Percentiles rank a stretch among this genome's conserved stretches.
These are phyloP conservation scores for Simplicillium sp. DNA, from an alignment of 2,329 filamentous ascomycete species.

Conservation along the genomic window DNA sequence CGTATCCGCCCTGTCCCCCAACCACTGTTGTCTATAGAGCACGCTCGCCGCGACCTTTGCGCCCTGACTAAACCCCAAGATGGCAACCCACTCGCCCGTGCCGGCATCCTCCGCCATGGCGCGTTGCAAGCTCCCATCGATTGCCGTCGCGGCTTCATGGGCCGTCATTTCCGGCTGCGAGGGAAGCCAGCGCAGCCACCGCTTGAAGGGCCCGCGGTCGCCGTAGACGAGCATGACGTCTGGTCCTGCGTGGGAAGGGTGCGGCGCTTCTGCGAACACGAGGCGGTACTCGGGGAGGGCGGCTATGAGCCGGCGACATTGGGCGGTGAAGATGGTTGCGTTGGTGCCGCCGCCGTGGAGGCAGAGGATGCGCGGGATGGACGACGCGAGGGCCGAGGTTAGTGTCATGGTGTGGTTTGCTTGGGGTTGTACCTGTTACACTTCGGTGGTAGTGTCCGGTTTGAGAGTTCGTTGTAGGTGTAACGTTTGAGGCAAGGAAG, in stretches of 20 bases:
- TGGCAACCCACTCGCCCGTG: conserved; percentile 42
- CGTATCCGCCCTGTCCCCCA: conserved; percentile 17
- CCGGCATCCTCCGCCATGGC: conserved; percentile 38
- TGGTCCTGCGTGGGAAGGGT: conserved; percentile 47
- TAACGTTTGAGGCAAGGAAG: no score
- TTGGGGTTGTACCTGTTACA: no score
- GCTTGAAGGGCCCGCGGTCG: conserved; percentile 50
- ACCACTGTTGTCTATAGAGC: conserved; percentile 47
- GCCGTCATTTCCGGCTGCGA: conserved; percentile 41
- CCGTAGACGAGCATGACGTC: conserved; percentile 54
- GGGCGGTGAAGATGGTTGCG: conserved; percentile 50
- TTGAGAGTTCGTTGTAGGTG: no score
- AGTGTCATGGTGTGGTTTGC: no score
- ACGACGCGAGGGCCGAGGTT: no score
- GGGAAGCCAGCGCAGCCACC: conserved; percentile 48
- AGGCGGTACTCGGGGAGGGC: conserved; percentile 51
- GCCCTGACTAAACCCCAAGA: conserved; percentile 55
- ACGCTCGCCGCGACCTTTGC: conserved; percentile 47
- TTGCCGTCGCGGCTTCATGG: conserved; percentile 20
- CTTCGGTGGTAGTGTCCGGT: no score
- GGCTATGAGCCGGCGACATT: conserved; percentile 41
- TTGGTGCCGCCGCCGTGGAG: conserved; percentile 64
- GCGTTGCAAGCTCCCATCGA: conserved; percentile 21
- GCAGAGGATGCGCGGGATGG: conserved; percentile 53
- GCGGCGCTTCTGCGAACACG: conserved; percentile 59